These are phyloP conservation scores for Russula griseocarnosa DNA, from an alignment of 768 basidiomycete genomes.

Conservation along the genomic window DNA sequence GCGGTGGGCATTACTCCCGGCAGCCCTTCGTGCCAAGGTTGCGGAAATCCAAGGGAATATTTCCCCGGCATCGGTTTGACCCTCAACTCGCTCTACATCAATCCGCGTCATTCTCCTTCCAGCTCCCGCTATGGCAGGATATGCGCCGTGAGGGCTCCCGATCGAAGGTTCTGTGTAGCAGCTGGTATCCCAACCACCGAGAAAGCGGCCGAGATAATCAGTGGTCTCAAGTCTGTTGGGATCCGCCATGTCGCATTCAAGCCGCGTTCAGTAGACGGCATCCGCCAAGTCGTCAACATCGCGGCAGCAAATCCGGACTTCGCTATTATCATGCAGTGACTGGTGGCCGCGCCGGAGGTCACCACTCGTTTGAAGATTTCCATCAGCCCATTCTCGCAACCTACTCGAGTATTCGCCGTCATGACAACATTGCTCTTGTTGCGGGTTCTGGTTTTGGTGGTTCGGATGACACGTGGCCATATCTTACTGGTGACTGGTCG, in stretches of 20 bases:
- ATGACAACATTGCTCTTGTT: constrained; percentile 83
- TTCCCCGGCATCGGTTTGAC: constrained; percentile 85
- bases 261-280: constrained; percentile 96
- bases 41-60: constrained; percentile 86
- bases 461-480: constrained; percentile 94
- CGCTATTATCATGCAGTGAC: constrained; percentile 98
- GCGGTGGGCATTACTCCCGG: constrained; percentile 96
- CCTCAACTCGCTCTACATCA: constrained; percentile 95
- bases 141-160: constrained; percentile 90
- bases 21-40: constrained; percentile 84
- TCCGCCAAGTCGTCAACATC: constrained; percentile 95
- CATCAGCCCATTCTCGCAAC: constrained; percentile 92
- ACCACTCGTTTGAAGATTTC: constrained; percentile 98
- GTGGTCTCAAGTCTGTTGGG: constrained; percentile 70
- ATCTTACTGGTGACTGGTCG: constrained; percentile 95
- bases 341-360: constrained; percentile 96
- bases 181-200: constrained; percentile 96
- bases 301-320: constrained; percentile 91
- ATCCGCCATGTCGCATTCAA: constrained; percentile 98
- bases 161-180: constrained; percentile 98
- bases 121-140: constrained; percentile 96
- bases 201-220: constrained; percentile 96
- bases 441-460: constrained; percentile 96
- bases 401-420: constrained; percentile 85
- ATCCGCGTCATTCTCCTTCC: constrained; percentile 97